Percentiles rank a stretch among this genome's conserved stretches.
These are phyloP conservation scores for Aspergillus bridgeri DNA, from an alignment of 495 filamentous ascomycete genomes.

Conservation along the genomic window DNA sequence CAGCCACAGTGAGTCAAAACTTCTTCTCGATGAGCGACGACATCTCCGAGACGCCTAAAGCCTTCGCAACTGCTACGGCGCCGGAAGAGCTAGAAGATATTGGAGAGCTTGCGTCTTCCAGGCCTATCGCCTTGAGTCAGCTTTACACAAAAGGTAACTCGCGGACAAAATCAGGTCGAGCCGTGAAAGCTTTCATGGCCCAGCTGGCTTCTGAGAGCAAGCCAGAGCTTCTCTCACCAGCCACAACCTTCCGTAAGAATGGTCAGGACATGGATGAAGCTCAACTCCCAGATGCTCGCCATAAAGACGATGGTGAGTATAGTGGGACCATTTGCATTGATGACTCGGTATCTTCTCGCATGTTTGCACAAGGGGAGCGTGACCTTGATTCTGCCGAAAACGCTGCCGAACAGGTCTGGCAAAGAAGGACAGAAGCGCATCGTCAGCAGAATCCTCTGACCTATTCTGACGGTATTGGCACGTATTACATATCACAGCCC, in stretches of 20 bases:
- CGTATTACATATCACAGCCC: slow-evolving; percentile 6
- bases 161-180: slow-evolving; percentile 15
- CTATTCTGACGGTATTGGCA: slow-evolving; percentile 9
- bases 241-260: neutral
- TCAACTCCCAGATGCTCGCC: neutral
- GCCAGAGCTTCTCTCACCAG: neutral
- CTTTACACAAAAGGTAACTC: slow-evolving; percentile 14
- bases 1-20: neutral
- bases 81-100: slow-evolving; percentile 19
- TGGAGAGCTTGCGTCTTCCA: slow-evolving; percentile 23
- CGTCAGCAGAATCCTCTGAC: slow-evolving; percentile 18
- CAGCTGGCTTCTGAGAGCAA: slow-evolving; percentile 1
- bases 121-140: slow-evolving; percentile 21
- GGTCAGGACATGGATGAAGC: neutral
- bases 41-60: neutral
- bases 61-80: slow-evolving; percentile 2
- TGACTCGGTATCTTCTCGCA: neutral
- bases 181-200: slow-evolving; percentile 9
- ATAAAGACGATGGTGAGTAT: neutral
- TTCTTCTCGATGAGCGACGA: neutral
- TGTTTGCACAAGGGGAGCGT: slow-evolving; percentile 7
- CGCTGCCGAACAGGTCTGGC: neutral
- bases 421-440: neutral
- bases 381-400: neutral
- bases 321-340: neutral